Evolutionary conservation across 352 stramenopile genomes (phyloP), one percentile per base, ranked within the genome.

Genomic region (Ochromonadaceae sp.): DNA sequence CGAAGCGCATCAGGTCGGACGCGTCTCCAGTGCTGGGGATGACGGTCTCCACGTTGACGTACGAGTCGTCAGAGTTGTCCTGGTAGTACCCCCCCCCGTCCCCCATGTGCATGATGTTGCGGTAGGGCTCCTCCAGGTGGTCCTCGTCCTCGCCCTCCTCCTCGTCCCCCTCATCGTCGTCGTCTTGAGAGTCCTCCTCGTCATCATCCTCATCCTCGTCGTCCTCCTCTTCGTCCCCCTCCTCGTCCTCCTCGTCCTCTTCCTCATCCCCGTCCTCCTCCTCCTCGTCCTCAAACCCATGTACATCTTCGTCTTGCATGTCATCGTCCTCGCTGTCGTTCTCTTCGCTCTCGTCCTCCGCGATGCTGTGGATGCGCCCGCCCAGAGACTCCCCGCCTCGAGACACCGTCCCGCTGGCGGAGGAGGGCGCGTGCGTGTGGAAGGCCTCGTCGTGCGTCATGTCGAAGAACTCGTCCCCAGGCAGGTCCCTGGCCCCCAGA

Each of bases 181-280:
- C 41, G 12, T 49, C 32, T 12, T 59, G 9, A 58, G 10, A 10
- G 34, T 65, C 32, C 12, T 55, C 38, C 14, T 65, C 57, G 14
- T 59, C n/a, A 14, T 44, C 57, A 57, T 44, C n/a, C 15, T 10
- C 38, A 25, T 65, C 41, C 10, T 65, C n/a, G 56, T 66, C 59
- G 32, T 66, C 43, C n/a, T 66, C 47, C 5, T 61, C 39, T 26
- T 63, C 47, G 34, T 66, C 59, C 22, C 60, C 59, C 7, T 63
- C 43, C 10, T 61, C 22, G 30, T 66, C 59, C 9, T 39, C 43
- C 7, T 66, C 59, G 7, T 61, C n/a, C 17, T 41, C 42, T 39
- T 59, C 41, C 22, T 66, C 22, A 7, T 63, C 42, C 22, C 60
- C 35, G n/a, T 66, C 59, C 9, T 66, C 41, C 17, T 53, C 46